phyloP scores from a whole-genome alignment of 495 filamentous ascomycete genomes.

The Tuber borchii region DNA sequence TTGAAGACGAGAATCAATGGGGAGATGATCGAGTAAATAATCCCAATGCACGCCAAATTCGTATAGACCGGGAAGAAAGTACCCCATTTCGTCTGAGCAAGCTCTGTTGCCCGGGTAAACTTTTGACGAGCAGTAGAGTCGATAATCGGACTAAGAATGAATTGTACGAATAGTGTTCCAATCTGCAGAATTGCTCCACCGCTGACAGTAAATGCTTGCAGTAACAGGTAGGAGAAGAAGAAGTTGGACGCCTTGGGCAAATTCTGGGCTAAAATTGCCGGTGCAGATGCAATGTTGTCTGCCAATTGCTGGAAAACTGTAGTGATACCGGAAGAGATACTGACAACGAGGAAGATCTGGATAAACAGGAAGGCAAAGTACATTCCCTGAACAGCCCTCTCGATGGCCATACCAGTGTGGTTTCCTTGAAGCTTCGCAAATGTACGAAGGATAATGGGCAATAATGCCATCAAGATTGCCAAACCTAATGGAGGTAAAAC shows the following conservation, averaged over 20 bases:
- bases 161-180: conserved; percentile 67
- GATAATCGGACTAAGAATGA: conserved; percentile 65
- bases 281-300: conserved; percentile 54
- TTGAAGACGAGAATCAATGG: conserved; percentile 91
- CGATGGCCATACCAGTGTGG: conserved; percentile 72
- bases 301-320: conserved; percentile 58
- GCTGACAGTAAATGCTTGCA: conserved; percentile 84
- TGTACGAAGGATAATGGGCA: conserved; percentile 70
- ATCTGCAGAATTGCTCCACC: conserved; percentile 88
- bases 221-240: conserved; percentile 97
- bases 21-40: conserved; percentile 86
- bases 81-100: conserved; percentile 80
- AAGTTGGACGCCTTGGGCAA: conserved; percentile 88
- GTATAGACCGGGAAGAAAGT: conserved; percentile 94
- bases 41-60: conserved; percentile 84
- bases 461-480: conserved; percentile 68
- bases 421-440: conserved; percentile 69
- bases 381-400: conserved; percentile 79
- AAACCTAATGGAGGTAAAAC: conserved; percentile 74
- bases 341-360: conserved; percentile 89
- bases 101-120: conserved; percentile 72
- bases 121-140: conserved; percentile 87
- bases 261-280: conserved; percentile 68
- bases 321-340: conserved; percentile 73
- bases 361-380: conserved; percentile 95